These are phyloP conservation scores for Tulasnella sp. DNA, from an alignment of 768 basidiomycete species.

Conservation along the genomic window DNA sequence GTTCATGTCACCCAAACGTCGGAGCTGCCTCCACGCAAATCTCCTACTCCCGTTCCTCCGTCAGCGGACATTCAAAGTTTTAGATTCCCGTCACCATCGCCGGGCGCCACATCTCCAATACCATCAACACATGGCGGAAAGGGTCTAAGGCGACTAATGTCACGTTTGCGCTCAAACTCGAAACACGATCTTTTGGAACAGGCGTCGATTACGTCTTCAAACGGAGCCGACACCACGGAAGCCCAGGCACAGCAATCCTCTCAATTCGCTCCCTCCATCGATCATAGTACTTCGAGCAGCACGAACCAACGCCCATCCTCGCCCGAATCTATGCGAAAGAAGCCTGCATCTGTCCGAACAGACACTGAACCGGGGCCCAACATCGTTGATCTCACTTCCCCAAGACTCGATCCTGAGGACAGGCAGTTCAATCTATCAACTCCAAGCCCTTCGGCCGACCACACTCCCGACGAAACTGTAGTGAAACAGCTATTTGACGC, in stretches of 20 bases:
- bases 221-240: not conserved
- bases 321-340: not conserved
- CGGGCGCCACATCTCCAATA: slow-evolving; percentile 52
- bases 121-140: slow-evolving; percentile 51
- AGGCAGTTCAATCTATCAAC: slow-evolving; percentile 21
- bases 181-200: slow-evolving; percentile 13
- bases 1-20: slow-evolving; percentile 36
- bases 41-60: slow-evolving; percentile 42
- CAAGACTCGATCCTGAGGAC: slow-evolving; percentile 14
- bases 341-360: not conserved
- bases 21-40: slow-evolving; percentile 39
- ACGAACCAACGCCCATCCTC: not conserved
- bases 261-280: not conserved
- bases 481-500: slow-evolving; percentile 73
- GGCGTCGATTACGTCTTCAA: not conserved
- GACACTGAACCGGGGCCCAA: not conserved
- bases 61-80: slow-evolving; percentile 51
- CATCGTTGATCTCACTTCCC: slow-evolving; percentile 22
- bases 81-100: slow-evolving; percentile 44
- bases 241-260: not conserved
- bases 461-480: slow-evolving; percentile 49
- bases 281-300: not conserved
- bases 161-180: slow-evolving; percentile 49
- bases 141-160: slow-evolving; percentile 75
- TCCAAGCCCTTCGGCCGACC: slow-evolving; percentile 31